phyloP scores from a whole-genome alignment of 225 moss, liverwort and hornwort genomes.

The Polytrichum formosum region DNA sequence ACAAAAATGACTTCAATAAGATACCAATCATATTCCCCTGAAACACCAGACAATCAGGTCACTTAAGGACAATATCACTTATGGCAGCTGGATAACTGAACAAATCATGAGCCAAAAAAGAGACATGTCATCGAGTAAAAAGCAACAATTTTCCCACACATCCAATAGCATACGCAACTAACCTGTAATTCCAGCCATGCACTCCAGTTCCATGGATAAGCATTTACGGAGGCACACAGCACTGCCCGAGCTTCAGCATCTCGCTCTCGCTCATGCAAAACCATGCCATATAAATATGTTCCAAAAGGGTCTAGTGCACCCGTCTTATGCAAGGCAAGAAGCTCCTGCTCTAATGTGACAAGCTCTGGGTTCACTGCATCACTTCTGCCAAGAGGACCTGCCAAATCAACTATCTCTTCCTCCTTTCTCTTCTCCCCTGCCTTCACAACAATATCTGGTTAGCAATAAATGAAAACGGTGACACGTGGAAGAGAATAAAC shows the following conservation, averaged over 20 bases:
- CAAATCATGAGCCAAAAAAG: too few relatives aligned
- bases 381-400: conserved; percentile 87
- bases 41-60: too few relatives aligned
- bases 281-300: conserved; percentile 85
- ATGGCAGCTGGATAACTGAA: too few relatives aligned
- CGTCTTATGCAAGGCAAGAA: conserved; percentile 56
- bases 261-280: conserved; percentile 89
- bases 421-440: conserved; percentile 98
- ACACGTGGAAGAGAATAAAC: not conserved
- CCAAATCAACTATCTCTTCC: conserved; percentile 86
- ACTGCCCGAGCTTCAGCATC: conserved; percentile 74
- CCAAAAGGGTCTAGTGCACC: conserved; percentile 88
- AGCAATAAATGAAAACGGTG: not conserved
- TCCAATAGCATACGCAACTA: conserved; percentile 2
- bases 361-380: conserved; percentile 96
- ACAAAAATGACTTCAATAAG: too few relatives aligned
- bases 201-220: conserved; percentile 99
- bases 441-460: conserved; percentile 42
- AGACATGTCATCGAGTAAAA: too few relatives aligned
- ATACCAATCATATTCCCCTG: too few relatives aligned
- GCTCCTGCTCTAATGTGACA: conserved; percentile 75
- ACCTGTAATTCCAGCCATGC: conserved; percentile 99
- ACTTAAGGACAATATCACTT: too few relatives aligned
- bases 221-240: conserved; percentile 80
- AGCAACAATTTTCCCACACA: too few relatives aligned